Base-by-base conservation (phyloP, 1,139 yeast genomes). In the Hansenula lynferdii region DNA sequence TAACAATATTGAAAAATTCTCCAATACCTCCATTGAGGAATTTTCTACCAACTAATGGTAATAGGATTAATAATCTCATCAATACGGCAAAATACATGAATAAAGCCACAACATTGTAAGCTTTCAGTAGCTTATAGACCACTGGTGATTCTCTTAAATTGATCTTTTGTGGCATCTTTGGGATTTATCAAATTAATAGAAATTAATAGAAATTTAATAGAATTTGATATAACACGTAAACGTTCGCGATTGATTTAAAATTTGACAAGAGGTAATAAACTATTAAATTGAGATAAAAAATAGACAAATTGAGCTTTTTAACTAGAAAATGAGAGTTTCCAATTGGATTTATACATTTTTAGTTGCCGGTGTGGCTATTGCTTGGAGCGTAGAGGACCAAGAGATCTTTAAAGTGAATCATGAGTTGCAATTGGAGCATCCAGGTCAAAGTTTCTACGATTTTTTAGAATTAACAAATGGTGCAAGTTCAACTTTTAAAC, bases 401-500 rank as follows among this genome's bases (percentile, higher is more conserved):
- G 96, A 90, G 60, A 81, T 92, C 42, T 89, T 90, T 63, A 70
- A 74, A 38, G 67, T 90, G 42, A 84, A 83, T 42, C 80, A 82
- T 44, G 83, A 80, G 38, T 64, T 90, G 30, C 69, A 69, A 34
- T 60, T 67, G 42, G 87, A 83, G 49, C 70, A 86, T 36, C 94
- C 95, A 3, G 55, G 72, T 16, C 65, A 72, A 30, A 73, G 84
- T 27, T 86, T 90, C 57, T 90, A 90, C 65, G 64, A 76, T 33
- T 80, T 85, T 73, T 62, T 85, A 37, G 74, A 71, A 16, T 60
- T 84, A 25, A 51, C 63, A 19, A 58, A 65, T 2, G 78, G 78
- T 0, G 71, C 79, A 2, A 70, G 72, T 43, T 70, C 95, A 7
- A 62, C 76, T 1, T 56, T 65, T 34, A 77, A 74, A 36, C 85